phyloP scores from a whole-genome alignment of 2,329 filamentous ascomycete species.

The Fusarium graminum region DNA sequence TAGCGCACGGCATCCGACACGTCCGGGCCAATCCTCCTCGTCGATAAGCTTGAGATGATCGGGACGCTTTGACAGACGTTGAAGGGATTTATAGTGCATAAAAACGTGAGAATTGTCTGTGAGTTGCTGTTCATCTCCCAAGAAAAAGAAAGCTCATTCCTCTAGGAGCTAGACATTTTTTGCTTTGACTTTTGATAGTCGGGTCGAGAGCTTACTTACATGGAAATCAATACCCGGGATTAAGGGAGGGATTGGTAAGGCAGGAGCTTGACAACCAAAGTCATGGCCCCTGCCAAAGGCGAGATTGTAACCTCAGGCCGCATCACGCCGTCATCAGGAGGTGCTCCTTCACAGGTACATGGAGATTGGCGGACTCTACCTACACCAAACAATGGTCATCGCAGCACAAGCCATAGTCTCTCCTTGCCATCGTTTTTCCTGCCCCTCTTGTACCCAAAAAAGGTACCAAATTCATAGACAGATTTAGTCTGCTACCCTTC shows the following conservation, averaged over 20 bases:
- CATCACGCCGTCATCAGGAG: background rate
- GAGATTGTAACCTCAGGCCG: background rate
- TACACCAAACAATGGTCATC: background rate
- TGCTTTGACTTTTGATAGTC: slow-evolving; percentile 10
- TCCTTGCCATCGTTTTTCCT: slow-evolving; percentile 18
- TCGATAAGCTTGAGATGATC: slow-evolving; percentile 28
- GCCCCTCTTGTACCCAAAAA: background rate
- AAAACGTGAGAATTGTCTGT: slow-evolving; percentile 14
- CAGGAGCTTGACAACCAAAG: background rate
- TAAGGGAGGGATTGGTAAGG: slow-evolving; percentile 4
- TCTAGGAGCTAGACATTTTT: background rate
- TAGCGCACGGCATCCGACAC: slow-evolving; percentile 21
- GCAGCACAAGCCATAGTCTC: slow-evolving; percentile 1
- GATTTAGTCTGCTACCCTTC: slow-evolving; percentile 20
- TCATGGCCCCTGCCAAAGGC: background rate
- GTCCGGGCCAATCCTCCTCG: background rate
- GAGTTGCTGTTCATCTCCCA: slow-evolving; percentile 7
- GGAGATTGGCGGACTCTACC: background rate
- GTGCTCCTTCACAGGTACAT: background rate
- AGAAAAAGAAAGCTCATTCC: slow-evolving; percentile 6
- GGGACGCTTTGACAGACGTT: slow-evolving; percentile 33
- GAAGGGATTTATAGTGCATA: slow-evolving; percentile 22
- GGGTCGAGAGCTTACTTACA: background rate
- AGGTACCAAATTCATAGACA: slow-evolving; percentile 19
- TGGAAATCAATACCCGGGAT: background rate